Base-by-base conservation (phyloP, 2,329 filamentous ascomycete genomes). In the Neopestalotiopsis rosae region DNA sequence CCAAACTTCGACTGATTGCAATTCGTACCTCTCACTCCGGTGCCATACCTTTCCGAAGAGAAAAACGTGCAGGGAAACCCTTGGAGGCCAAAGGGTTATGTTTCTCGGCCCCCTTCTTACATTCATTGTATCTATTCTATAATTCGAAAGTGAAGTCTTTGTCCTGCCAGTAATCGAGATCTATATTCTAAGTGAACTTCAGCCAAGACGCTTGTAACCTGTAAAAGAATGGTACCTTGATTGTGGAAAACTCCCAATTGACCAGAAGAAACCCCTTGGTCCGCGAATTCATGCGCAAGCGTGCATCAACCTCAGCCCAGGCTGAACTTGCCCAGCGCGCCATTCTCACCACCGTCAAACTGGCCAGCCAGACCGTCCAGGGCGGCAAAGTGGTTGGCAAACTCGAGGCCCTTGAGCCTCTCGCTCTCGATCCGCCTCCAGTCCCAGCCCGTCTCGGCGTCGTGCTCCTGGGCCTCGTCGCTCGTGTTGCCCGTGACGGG, bases 351-450 rank as follows among this genome's bases (percentile, higher is more conserved):
- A 6, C 86, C 86, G 64, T 89, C 84, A 72, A 90, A 89, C 65
- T 83, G 72, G n/a, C 77, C 74, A 45, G 86, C 82, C 30, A 89
- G 76, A 2, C 81, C 84, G 65, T 91, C 89, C 57, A 91, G 78
- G 32, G 84, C 85, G 1, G 85, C 85, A 74, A 91, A 89, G 70
- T 89, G 84, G 70, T 80, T 77, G 0, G 87, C 89, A 71, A 85
- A 82, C 73, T 85, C 81, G 80, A 90, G 82, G 1, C 89, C 89
- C 74, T 83, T 84, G 58, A 84, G 80, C 64, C 89, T 83, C 76
- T 87, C 82, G 61, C 80, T 81, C 79, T 91, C 89, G 4, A 89
- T 82, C 61, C 83, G 80, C 73, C 80, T 82, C 89, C 89, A 91
- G 72, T 89, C 85, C 88, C 88, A 90, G 64, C 81, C 81, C 5